Evolutionary conservation across 2,329 filamentous ascomycete species (phyloP), one percentile per base, ranked within the genome.

Genomic region (Neonectria faginata): DNA sequence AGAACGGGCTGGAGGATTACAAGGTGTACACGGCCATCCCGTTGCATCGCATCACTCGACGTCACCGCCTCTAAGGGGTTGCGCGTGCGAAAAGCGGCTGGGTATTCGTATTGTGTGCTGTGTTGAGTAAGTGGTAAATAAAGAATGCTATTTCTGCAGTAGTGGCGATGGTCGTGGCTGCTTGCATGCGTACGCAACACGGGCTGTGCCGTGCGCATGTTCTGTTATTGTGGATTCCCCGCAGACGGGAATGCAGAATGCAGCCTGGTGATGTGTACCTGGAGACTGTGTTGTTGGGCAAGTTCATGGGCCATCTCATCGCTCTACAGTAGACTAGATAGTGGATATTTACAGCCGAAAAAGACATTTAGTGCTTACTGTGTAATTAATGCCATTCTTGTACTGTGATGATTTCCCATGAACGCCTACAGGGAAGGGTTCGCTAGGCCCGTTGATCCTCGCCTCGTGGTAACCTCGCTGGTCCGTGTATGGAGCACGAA

Each of bases 31-130:
- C 41, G 45, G 56, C 62, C 63, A 62, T 60, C 33, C 54, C 22
- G 51, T 55, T 45, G 16, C 22, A 54, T 62, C 29, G 57, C 59
- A 67, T 66, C 70, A 68, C 59, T 57, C 25, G 36, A 58, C 58
- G 50, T 55, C 48, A 58, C 58, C 48, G 36, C 51, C 53, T 56
- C 36, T 51, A 36, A 60, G 44, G 55, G 58, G 22, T 57, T 61
- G 64, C 57, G 57, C 57, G 57, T 22, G 42, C 42, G 25, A 36
- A 14, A 39, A 45, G 56, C 25, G 56, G 55, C 51, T 50, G 51
- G 60, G 29, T 36, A 36, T 52, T 22, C 29, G 48, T 41, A 31
- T 29, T 18, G 48, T 29, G 14, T 20, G 42, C 41, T 51, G 27
- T 39, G 16, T 10, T 10, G 14, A 31, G 27, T 36, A 36, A 16